These are phyloP conservation scores for Sporothrix curviconia DNA, from an alignment of 2,329 filamentous ascomycete species.

Conservation along the genomic window DNA sequence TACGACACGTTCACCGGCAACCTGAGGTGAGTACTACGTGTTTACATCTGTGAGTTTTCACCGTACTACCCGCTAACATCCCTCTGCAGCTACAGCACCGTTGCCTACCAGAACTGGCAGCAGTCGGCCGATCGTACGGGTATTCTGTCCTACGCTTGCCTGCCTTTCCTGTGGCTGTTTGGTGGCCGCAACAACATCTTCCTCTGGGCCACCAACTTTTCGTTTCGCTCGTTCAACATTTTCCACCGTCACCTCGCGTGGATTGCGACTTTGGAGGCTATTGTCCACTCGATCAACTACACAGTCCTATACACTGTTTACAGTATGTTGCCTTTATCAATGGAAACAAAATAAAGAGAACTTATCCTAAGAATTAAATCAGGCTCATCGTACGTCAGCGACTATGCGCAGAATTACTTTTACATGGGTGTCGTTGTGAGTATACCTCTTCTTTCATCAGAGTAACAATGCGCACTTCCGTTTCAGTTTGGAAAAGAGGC, in stretches of 20 bases:
- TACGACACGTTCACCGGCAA: constrained; percentile 8
- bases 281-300: constrained; percentile 56
- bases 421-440: constrained; percentile 9
- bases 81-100: neutral
- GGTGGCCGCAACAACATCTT: constrained; percentile 60
- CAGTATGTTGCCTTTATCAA: neutral
- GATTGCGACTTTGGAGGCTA: constrained; percentile 52
- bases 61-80: too few species aligned
- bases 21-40: too few species aligned
- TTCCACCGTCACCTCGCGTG: constrained; percentile 62
- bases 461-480: too few species aligned
- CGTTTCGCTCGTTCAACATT: constrained; percentile 57
- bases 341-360: neutral
- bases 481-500: too few species aligned
- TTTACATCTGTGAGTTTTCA: too few species aligned
- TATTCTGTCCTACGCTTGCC: constrained; percentile 4
- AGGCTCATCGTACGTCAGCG: neutral
- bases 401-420: neutral
- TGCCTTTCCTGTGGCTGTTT: constrained; percentile 37
- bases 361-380: too few species aligned
- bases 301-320: constrained; percentile 27
- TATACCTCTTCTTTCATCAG: too few species aligned
- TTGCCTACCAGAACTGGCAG: neutral
- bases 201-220: constrained; percentile 62
- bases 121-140: constrained; percentile 2